Percentiles rank a stretch among this genome's conserved stretches.
phyloP scores from a whole-genome alignment of 169 alveolate species.

The Plasmodium coatneyi region DNA sequence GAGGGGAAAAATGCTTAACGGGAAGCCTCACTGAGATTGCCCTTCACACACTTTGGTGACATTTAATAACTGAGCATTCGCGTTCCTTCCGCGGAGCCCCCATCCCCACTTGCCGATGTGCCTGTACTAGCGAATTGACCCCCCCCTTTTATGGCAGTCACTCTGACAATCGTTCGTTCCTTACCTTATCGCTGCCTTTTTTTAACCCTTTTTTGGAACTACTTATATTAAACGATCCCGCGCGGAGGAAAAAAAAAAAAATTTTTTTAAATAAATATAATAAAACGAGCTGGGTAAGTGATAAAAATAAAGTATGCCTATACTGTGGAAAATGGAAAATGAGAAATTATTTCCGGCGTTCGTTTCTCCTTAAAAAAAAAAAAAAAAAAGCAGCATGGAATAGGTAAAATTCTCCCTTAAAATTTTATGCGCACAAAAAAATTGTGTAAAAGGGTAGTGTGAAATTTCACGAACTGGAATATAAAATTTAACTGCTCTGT shows the following conservation, averaged over 20 bases:
- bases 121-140: not conserved
- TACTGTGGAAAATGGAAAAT: not conserved
- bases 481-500: not conserved
- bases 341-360: not conserved
- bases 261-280: not conserved
- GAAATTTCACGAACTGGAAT: not conserved
- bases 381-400: conserved; percentile 5
- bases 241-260: not conserved
- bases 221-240: not conserved
- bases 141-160: not conserved
- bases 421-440: conserved; percentile 9
- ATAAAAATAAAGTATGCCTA: not conserved
- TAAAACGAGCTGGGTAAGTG: not conserved
- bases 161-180: not conserved
- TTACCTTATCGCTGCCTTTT: not conserved
- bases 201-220: not conserved
- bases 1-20: not conserved
- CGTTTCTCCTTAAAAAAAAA: conserved; percentile 12
- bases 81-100: not conserved
- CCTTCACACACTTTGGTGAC: not conserved
- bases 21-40: not conserved
- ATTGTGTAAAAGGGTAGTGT: not conserved
- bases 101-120: not conserved
- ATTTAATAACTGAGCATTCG: not conserved
- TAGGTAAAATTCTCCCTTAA: not conserved